Percentiles rank a stretch among this genome's conserved stretches.
These are phyloP conservation scores for Penstemon barbatus DNA, from an alignment of 257 asterid genomes.

Conservation along the genomic window DNA sequence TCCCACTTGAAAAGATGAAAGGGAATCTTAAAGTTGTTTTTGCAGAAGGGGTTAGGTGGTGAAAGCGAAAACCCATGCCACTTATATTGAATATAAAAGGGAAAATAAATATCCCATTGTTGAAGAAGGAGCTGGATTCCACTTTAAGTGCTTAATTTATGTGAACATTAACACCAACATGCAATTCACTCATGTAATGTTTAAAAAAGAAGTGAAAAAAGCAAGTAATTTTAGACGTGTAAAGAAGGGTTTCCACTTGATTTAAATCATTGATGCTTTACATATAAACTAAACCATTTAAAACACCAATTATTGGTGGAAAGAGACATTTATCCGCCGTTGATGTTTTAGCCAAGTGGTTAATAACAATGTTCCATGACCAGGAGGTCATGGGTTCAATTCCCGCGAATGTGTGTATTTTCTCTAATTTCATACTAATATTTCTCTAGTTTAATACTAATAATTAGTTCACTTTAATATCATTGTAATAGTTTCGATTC, in stretches of 20 bases:
- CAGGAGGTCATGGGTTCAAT: too few relatives aligned
- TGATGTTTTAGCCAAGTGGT: too few relatives aligned
- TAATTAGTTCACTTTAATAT: too few relatives aligned
- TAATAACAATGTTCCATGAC: too few relatives aligned
- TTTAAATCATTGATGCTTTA: constrained; percentile 45
- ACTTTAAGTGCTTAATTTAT: constrained; percentile 49
- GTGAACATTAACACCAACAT: constrained; percentile 43
- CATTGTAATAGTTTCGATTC: too few relatives aligned
- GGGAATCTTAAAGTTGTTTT: background rate
- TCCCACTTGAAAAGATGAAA: too few relatives aligned
- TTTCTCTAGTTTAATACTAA: too few relatives aligned
- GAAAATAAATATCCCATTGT: constrained; percentile 3
- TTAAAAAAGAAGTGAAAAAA: background rate
- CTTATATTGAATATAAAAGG: background rate
- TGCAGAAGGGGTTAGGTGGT: constrained; percentile 41
- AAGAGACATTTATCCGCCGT: background rate
- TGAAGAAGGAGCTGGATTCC: constrained; percentile 50
- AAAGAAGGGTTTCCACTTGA: constrained; percentile 53
- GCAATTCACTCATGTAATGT: constrained; percentile 2
- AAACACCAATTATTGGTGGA: constrained; percentile 62
- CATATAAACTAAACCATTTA: constrained; percentile 39
- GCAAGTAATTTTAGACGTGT: constrained; percentile 42
- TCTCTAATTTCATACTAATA: too few relatives aligned
- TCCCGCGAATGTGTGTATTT: too few relatives aligned
- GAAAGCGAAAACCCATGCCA: constrained; percentile 49